Conservation (phyloP, 2,329 filamentous ascomycete genomes). For the Diplodia seriata region DNA sequence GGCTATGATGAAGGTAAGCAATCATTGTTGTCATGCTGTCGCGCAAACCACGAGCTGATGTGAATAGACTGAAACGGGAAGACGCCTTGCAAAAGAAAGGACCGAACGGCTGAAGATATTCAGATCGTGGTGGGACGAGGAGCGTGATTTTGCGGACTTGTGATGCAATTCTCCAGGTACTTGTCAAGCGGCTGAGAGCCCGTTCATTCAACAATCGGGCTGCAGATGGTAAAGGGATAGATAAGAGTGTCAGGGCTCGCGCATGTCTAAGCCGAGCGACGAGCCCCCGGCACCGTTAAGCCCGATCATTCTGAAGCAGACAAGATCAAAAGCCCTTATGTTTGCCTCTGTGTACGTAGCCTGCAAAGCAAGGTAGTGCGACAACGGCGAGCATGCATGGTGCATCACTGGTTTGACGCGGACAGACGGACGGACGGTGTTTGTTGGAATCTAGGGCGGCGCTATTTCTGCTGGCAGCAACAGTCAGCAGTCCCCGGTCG, state of each 20-base stretch:
- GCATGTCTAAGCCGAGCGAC: no score
- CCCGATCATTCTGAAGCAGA: no score
- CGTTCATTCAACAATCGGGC: not conserved
- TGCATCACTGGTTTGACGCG: not conserved
- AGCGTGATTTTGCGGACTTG: slow-evolving; percentile 4
- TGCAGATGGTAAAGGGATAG: no score
- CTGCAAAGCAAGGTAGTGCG: slow-evolving; percentile 6
- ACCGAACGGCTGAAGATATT: slow-evolving; percentile 32
- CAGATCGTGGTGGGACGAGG: slow-evolving; percentile 34
- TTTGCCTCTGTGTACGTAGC: no score
- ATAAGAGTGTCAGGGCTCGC: no score
- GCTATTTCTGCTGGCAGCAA: slow-evolving; percentile 17
- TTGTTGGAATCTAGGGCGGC: slow-evolving; percentile 4
- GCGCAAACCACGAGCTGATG: not conserved
- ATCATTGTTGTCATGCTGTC: not conserved
- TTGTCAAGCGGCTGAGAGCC: not conserved
- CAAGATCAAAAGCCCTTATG: no score
- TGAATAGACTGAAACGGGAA: slow-evolving; percentile 23
- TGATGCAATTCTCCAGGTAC: not conserved
- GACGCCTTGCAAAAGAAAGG: slow-evolving; percentile 19
- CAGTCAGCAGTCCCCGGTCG: slow-evolving; percentile 9
- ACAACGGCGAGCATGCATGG: slow-evolving; percentile 16
- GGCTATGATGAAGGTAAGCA: slow-evolving; percentile 42
- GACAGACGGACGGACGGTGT: not conserved
- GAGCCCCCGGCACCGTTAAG: no score